A percentile compares a stretch with the other conserved stretches of the same genome.
Evolutionary conservation across 1,139 yeast genomes (phyloP).

Genomic region (Starmera stellimalicola): DNA sequence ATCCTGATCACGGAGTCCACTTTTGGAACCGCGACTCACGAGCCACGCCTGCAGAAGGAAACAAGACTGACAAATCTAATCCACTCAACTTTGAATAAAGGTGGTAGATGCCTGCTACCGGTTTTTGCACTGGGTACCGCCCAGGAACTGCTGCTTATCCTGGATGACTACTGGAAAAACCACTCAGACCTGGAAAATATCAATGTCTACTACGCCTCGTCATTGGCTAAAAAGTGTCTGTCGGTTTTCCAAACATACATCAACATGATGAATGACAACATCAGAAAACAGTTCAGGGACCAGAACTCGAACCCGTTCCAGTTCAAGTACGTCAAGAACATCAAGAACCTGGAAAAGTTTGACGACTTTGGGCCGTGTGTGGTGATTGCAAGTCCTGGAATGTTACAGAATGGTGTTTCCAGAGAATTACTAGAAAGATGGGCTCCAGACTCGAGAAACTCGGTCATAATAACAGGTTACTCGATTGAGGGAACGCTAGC

Average conservation of each 20-base stretch:
- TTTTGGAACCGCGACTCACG: constrained; percentile 96
- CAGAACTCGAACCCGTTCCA: constrained; percentile 79
- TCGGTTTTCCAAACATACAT: constrained; percentile 96
- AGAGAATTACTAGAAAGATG: constrained; percentile 86
- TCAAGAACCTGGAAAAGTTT: constrained; percentile 71
- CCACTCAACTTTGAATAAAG: constrained; percentile 76
- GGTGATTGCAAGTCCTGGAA: constrained; percentile 94
- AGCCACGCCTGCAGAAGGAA: constrained; percentile 82
- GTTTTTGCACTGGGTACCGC: constrained; percentile 97
- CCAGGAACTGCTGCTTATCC: constrained; percentile 78
- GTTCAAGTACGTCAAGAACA: constrained; percentile 75
- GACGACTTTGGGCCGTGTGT: constrained; percentile 96
- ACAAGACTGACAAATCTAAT: constrained; percentile 68
- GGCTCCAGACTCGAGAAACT: constrained; percentile 94
- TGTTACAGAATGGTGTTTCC: constrained; percentile 93
- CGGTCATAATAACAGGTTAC: constrained; percentile 87
- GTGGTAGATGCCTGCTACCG: constrained; percentile 89
- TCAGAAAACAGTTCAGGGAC: constrained; percentile 69
- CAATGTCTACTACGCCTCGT: constrained; percentile 85
- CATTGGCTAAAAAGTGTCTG: constrained; percentile 91
- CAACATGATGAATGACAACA: constrained; percentile 92
- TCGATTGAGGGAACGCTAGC: constrained; percentile 99
- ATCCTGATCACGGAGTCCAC: constrained; percentile 90
- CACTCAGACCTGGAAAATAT: constrained; percentile 77
- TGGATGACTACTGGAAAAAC: constrained; percentile 90